Conservation (phyloP, 2,329 filamentous ascomycete species). For the Cladorrhinum sp. region DNA sequence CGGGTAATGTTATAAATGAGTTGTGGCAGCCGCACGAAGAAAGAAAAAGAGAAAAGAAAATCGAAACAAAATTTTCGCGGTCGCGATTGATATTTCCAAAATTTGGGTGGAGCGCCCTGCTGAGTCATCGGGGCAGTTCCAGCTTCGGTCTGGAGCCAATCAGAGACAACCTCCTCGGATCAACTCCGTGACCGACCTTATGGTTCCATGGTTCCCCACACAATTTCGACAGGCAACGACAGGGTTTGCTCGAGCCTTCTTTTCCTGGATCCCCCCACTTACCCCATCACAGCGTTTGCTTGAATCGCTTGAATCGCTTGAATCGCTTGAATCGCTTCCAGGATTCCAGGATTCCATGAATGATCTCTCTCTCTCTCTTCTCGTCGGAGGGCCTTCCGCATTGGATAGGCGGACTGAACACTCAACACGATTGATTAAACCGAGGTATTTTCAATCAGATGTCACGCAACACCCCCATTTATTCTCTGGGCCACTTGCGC, state of each 20-base stretch:
- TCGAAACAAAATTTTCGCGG: constrained; percentile 24
- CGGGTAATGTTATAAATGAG: constrained; percentile 59
- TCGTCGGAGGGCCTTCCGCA: constrained; percentile 27
- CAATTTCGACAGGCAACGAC: neutral
- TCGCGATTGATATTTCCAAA: constrained; percentile 25
- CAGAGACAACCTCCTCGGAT: constrained; percentile 1
- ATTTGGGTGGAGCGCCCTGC: constrained; percentile 19
- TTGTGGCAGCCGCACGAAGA: constrained; percentile 79
- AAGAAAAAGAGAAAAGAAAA: constrained; percentile 50
- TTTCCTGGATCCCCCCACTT: neutral
- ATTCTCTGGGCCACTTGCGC: constrained; percentile 6
- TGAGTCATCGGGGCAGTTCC: constrained; percentile 17
- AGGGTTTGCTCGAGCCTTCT: constrained; percentile 4
- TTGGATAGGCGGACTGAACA: constrained; percentile 23
- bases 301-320: neutral
- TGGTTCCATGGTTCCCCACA: neutral
- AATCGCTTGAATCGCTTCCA: neutral
- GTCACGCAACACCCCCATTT: constrained; percentile 20
- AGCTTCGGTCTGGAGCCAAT: constrained; percentile 1
- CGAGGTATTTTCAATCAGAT: constrained; percentile 16
- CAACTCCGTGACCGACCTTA: constrained; percentile 4
- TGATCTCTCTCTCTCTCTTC: neutral
- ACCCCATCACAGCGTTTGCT: neutral
- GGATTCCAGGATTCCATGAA: neutral
- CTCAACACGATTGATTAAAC: constrained; percentile 19